Conservation (phyloP, 1,284 basidiomycete genomes). For the Ceratobasidium theobromae region DNA sequence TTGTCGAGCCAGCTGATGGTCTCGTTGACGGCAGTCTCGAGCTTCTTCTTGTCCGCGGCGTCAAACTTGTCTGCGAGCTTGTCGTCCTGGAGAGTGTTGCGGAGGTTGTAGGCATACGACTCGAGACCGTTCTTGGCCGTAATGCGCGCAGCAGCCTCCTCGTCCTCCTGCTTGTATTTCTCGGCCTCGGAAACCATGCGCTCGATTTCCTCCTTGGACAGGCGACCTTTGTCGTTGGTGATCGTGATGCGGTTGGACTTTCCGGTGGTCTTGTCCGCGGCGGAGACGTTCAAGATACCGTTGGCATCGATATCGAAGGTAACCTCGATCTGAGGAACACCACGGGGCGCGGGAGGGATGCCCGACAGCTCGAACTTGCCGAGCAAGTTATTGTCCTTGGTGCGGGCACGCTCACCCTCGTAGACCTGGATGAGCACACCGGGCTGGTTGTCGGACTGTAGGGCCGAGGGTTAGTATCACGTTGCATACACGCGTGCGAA, state of each 20-base stretch:
- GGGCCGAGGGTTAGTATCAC: not conserved
- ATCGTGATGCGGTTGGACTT: conserved; percentile 96
- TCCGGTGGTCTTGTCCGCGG: conserved; percentile 96
- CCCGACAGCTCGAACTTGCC: conserved; percentile 99
- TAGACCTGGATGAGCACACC: conserved; percentile 98
- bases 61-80: conserved; percentile 90
- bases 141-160: conserved; percentile 81
- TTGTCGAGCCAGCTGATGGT: conserved; percentile 87
- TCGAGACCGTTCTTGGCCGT: conserved; percentile 86
- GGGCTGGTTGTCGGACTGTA: conserved; percentile 87
- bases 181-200: conserved; percentile 94
- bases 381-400: conserved; percentile 99
- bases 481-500: not conserved
- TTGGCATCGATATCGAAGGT: conserved; percentile 99
- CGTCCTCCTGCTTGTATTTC: conserved; percentile 89
- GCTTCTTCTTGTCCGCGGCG: conserved; percentile 82
- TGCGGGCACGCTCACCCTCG: conserved; percentile 98
- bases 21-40: conserved; percentile 83
- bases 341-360: conserved; percentile 97
- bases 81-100: conserved; percentile 84
- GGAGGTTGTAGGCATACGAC: conserved; percentile 95
- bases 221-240: conserved; percentile 97
- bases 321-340: conserved; percentile 97
- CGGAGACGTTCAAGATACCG: conserved; percentile 96
- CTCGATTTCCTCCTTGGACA: conserved; percentile 98